Evolutionary conservation across 2,329 filamentous ascomycete species (phyloP).

Genomic region (Escovopsis sp.): DNA sequence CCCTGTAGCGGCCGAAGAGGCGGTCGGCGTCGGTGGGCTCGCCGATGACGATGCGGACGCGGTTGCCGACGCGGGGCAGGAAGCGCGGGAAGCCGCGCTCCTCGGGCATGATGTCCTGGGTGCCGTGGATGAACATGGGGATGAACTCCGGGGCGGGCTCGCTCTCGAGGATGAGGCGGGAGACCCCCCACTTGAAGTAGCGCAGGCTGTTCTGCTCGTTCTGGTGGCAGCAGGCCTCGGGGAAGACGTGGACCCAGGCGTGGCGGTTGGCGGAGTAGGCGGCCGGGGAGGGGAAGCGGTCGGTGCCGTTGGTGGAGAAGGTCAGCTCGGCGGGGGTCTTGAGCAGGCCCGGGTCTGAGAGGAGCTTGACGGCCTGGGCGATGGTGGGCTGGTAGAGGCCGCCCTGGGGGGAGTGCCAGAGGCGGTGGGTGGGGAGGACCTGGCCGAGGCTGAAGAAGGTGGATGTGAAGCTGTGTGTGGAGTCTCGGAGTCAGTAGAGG

Average conservation of each 20-base stretch:
- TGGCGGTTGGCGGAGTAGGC: conserved; percentile 54
- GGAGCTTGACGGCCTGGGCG: conserved; percentile 67
- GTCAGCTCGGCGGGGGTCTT: conserved; percentile 33
- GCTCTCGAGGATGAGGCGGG: conserved; percentile 77
- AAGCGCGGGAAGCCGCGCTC: conserved; percentile 65
- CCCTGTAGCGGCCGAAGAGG: conserved; percentile 64
- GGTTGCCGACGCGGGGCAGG: conserved; percentile 59
- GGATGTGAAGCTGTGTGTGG: conserved; percentile 41
- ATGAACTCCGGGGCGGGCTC: conserved; percentile 79
- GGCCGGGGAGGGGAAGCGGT: conserved; percentile 57
- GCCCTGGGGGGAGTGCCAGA: conserved; percentile 61
- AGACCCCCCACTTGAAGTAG: conserved; percentile 97
- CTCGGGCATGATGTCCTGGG: conserved; percentile 80
- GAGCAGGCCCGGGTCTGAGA: conserved; percentile 41
- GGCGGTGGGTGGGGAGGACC: conserved; percentile 76
- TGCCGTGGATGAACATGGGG: conserved; percentile 89
- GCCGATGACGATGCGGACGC: conserved; percentile 63
- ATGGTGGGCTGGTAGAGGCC: conserved; percentile 86
- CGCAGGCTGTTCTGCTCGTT: conserved; percentile 64
- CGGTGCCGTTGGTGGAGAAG: conserved; percentile 52
- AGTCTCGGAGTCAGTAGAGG: not conserved
- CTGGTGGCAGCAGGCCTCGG: conserved; percentile 90
- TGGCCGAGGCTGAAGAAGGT: conserved; percentile 83
- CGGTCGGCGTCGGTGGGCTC: conserved; percentile 58
- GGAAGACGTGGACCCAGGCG: conserved; percentile 90